A percentile compares a stretch with the other conserved stretches of the same genome.
phyloP scores from a whole-genome alignment of 805 yeast genomes.

The Grigorovia yakushimaensis region DNA sequence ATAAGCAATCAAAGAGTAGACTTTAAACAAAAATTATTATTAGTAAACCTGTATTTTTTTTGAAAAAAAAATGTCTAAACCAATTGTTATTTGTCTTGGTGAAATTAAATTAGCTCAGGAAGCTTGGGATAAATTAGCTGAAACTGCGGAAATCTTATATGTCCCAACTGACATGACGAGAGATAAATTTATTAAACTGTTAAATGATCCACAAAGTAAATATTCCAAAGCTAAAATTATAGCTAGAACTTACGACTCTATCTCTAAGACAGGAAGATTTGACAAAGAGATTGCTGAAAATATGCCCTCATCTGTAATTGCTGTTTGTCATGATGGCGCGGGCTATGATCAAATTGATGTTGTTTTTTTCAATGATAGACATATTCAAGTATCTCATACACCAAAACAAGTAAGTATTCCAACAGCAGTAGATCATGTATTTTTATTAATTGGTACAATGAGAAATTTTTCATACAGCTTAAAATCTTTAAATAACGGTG shows the following conservation, averaged over 20 bases:
- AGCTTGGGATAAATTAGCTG: conserved; percentile 51
- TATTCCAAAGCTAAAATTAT: conserved; percentile 29
- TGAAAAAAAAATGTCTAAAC: conserved; percentile 30
- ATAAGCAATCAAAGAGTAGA: too few species aligned
- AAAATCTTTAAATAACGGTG: conserved; percentile 42
- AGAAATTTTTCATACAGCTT: conserved; percentile 60
- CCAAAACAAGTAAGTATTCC: conserved; percentile 60
- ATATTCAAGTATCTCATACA: conserved; percentile 58
- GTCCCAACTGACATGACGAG: conserved; percentile 33
- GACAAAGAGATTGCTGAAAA: conserved; percentile 49
- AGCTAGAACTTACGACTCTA: conserved; percentile 46
- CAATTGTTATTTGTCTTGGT: conserved; percentile 60
- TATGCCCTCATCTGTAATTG: conserved; percentile 44
- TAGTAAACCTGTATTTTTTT: too few species aligned
- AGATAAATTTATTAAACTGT: conserved; percentile 24
- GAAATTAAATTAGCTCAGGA: conserved; percentile 47
- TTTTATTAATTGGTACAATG: conserved; percentile 49
- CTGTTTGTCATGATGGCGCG: conserved; percentile 59
- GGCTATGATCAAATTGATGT: conserved; percentile 69
- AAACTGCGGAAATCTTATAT: conserved; percentile 40
- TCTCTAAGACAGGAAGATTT: conserved; percentile 48
- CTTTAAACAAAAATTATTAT: too few species aligned
- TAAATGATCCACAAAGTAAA: conserved; percentile 26
- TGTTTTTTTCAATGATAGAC: conserved; percentile 38
- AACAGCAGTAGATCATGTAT: conserved; percentile 65